These are phyloP conservation scores for Aureobasidium sp. DNA, from an alignment of 2,329 filamentous ascomycete species.

Conservation along the genomic window DNA sequence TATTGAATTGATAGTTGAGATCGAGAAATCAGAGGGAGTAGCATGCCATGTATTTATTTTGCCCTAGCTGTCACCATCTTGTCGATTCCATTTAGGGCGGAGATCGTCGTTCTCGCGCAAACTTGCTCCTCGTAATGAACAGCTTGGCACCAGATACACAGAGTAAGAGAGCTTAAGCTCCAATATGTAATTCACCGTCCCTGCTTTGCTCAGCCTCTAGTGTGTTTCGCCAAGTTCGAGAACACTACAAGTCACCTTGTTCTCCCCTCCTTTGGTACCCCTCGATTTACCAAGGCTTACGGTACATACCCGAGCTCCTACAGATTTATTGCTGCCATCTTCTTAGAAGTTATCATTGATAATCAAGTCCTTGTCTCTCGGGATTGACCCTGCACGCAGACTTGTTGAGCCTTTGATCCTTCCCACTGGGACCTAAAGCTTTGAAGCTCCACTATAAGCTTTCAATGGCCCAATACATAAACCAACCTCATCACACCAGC, in stretches of 20 bases:
- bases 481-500: slow-evolving; percentile 1
- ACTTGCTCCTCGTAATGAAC: slow-evolving; percentile 7
- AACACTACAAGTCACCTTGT: slow-evolving; percentile 12
- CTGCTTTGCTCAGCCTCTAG: neutral
- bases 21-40: neutral
- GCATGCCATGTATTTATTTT: neutral
- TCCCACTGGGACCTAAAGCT: neutral
- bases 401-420: slow-evolving; percentile 1
- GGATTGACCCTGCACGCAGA: neutral
- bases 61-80: neutral
- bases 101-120: slow-evolving; percentile 12
- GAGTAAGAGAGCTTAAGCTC: slow-evolving; percentile 8
- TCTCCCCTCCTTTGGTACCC: slow-evolving; percentile 8
- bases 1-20: neutral
- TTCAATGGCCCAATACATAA: neutral
- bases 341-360: neutral
- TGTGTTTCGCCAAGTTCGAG: slow-evolving; percentile 9
- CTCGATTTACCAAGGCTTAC: slow-evolving; percentile 11
- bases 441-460: neutral
- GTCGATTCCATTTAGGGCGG: neutral
- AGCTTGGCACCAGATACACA: slow-evolving; percentile 8
- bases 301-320: neutral
- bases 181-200: neutral
- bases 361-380: neutral
- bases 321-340: neutral